These are phyloP conservation scores for Mycena crocata DNA, from an alignment of 768 basidiomycete species.

Conservation along the genomic window DNA sequence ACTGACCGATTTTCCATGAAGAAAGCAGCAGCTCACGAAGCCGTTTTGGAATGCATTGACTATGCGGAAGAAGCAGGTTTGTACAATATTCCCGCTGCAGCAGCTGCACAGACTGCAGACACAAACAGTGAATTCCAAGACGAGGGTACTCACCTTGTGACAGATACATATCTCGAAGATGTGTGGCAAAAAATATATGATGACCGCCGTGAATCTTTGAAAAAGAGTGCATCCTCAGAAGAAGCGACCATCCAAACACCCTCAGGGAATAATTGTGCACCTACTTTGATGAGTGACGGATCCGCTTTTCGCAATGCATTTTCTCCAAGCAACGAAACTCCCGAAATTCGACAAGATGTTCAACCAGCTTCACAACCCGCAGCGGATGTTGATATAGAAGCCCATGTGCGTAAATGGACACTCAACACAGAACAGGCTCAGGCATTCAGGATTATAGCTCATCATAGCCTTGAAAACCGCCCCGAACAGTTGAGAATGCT, in stretches of 20 bases:
- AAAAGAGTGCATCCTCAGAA: constrained; percentile 17
- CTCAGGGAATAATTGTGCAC: background rate
- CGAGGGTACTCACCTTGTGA: background rate
- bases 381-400: constrained; percentile 29
- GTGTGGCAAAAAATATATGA: constrained; percentile 32
- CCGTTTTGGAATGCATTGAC: constrained; percentile 18
- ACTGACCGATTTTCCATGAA: constrained; percentile 3
- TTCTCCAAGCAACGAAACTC: background rate
- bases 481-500: constrained; percentile 46
- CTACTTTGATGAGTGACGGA: constrained; percentile 9
- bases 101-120: background rate
- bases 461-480: constrained; percentile 35
- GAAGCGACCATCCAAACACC: background rate
- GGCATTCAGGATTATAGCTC: constrained; percentile 46
- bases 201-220: constrained; percentile 23
- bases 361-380: background rate
- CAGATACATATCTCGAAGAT: constrained; percentile 18
- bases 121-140: background rate
- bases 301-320: constrained; percentile 12
- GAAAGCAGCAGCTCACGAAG: background rate
- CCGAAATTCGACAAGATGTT: constrained; percentile 8
- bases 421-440: constrained; percentile 48
- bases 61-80: constrained; percentile 19
- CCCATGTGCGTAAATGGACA: constrained; percentile 38
- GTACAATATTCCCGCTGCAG: constrained; percentile 1